A percentile compares a stretch with the other conserved stretches of the same genome.
Evolutionary conservation across 2,329 filamentous ascomycete species (phyloP).

Genomic region (Fusarium scirpi): DNA sequence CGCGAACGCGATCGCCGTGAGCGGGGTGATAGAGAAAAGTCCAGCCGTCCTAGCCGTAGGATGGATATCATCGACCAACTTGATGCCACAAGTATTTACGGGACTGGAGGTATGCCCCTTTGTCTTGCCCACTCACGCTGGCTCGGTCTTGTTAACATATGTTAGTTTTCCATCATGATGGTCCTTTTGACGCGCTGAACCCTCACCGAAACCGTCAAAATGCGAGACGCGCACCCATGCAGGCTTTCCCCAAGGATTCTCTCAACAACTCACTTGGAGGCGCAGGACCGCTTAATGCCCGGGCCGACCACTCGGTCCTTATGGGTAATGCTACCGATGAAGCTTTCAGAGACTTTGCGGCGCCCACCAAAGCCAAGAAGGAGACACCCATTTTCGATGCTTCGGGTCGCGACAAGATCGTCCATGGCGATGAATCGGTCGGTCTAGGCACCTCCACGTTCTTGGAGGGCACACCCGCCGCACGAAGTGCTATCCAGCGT

Average conservation of each 20-base stretch:
- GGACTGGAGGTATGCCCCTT: slow-evolving; percentile 79
- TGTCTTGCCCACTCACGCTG: not conserved
- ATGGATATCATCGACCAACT: slow-evolving; percentile 96
- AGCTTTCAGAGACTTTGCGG: slow-evolving; percentile 83
- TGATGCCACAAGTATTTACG: slow-evolving; percentile 95
- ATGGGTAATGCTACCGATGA: slow-evolving; percentile 85
- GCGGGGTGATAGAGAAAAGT: slow-evolving; percentile 60
- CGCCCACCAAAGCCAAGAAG: slow-evolving; percentile 50
- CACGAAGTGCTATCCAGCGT: slow-evolving; percentile 80
- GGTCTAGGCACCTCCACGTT: slow-evolving; percentile 96
- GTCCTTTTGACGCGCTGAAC: slow-evolving; percentile 96
- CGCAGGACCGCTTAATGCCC: slow-evolving; percentile 82
- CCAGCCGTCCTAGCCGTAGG: slow-evolving; percentile 61
- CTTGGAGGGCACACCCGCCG: slow-evolving; percentile 91
- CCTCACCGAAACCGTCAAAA: slow-evolving; percentile 91
- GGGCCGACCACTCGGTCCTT: slow-evolving; percentile 87
- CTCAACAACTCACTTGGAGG: slow-evolving; percentile 93
- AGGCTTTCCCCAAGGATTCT: slow-evolving; percentile 93
- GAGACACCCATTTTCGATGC: slow-evolving; percentile 75
- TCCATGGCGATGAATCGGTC: slow-evolving; percentile 86
- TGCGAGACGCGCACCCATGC: slow-evolving; percentile 88
- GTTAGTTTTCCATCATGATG: slow-evolving; percentile 96
- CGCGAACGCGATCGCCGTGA: slow-evolving; percentile 33
- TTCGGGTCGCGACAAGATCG: slow-evolving; percentile 72
- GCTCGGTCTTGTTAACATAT: slow-evolving; percentile 16